A percentile compares a stretch with the other conserved stretches of the same genome.
These are phyloP conservation scores for Naganishia vishniacii DNA, from an alignment of 768 basidiomycete species.

Conservation along the genomic window DNA sequence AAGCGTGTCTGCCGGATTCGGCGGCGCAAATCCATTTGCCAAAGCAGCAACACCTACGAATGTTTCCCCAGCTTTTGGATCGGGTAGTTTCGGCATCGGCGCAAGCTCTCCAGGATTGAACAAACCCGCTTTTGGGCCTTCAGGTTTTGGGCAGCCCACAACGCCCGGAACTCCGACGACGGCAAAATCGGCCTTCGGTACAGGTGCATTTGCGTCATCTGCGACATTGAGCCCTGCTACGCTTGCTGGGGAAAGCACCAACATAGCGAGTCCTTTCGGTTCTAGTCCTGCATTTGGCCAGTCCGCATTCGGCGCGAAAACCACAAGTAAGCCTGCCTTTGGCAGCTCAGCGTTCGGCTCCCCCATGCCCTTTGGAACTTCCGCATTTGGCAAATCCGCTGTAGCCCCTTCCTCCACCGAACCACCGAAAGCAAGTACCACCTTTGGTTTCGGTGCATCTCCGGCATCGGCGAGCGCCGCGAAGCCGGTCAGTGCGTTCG, in stretches of 20 bases:
- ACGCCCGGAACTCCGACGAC: not conserved
- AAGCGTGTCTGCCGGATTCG: constrained; percentile 15
- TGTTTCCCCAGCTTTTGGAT: constrained; percentile 24
- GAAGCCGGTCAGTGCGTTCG: constrained; percentile 29
- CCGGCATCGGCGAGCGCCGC: not conserved
- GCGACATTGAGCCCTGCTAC: constrained; percentile 19
- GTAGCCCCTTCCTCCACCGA: constrained; percentile 23
- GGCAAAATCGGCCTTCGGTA: constrained; percentile 22
- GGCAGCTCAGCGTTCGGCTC: constrained; percentile 43
- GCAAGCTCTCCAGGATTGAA: constrained; percentile 56
- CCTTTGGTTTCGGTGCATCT: constrained; percentile 30
- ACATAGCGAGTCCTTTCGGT: not conserved
- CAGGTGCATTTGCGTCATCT: constrained; percentile 25
- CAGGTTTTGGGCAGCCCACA: not conserved
- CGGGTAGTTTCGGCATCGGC: constrained; percentile 59
- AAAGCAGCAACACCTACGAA: not conserved
- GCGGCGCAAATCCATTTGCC: constrained; percentile 9
- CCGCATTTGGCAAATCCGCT: constrained; percentile 22
- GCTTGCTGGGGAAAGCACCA: not conserved
- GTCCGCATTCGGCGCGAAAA: constrained; percentile 28
- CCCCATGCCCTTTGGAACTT: constrained; percentile 31
- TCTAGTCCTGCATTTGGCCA: constrained; percentile 13
- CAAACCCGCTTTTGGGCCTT: constrained; percentile 30
- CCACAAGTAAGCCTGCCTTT: constrained; percentile 35
- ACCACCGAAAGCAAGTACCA: not conserved